Evolutionary conservation across 306 rosid genomes (phyloP), one percentile per base, ranked within the genome.

Genomic region (Quercus agrifolia): DNA sequence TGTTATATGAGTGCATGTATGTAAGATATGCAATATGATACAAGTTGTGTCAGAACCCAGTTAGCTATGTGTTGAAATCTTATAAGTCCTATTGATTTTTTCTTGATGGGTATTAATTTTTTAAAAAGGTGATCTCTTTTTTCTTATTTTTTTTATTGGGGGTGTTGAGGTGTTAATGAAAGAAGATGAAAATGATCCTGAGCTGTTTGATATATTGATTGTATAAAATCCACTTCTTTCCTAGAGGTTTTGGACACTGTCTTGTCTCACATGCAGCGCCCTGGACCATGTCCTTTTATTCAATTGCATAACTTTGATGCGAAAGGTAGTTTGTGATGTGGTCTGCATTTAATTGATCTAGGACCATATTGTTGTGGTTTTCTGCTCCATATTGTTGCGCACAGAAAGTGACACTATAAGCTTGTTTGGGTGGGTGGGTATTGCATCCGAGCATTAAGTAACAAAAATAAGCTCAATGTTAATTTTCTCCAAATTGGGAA

Each of bases 161-260:
- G 54, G 17, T 49, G 25, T 25, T 59, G 66, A 59, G 5, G 7
- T 44, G 77, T 27, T 66, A 23, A 56, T 46, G 52, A 23, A 19
- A 33, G 25, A 68, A 35, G 9, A 35, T 18, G 30, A 70, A 70
- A 46, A 23, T n/a, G 74, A 46, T 44, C 31, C 55, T 38, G 74
- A 70, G 46, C 46, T 66, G 71, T 66, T 70, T 70, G 74, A n/a
- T 38, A 20, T 76, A 72, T 85, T 80, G 79, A 88, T 87, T 88
- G 87, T 78, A 56, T 82, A 75, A 55, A 55, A 7, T 19, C 76
- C 74, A 12, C 13, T 20, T 5, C 54, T 21, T 66, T 74, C 55
- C 1, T 27, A 63, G 55, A 49, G 71, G 71, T 38, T 38, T 38
- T 66, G 71, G 71, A 17, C 46, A 7, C 13, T 7, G 23, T 66